Evolutionary conservation across 2,329 filamentous ascomycete species (phyloP).

Genomic region (Fonsecaea multimorphosa): DNA sequence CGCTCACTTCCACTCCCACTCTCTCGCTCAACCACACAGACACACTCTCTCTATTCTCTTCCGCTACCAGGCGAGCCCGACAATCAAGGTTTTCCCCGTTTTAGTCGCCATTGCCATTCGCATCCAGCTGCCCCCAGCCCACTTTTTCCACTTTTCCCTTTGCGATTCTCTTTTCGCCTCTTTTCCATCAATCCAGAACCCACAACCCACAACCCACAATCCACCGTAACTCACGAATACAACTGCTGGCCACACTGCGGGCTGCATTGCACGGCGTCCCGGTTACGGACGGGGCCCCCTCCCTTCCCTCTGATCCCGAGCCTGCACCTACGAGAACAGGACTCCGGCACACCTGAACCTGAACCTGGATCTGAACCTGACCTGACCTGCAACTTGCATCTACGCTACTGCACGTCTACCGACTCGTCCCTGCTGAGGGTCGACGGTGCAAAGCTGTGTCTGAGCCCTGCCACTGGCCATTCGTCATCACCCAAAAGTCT

Average conservation of each 20-base stretch:
- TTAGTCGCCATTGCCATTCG: constrained; percentile 1
- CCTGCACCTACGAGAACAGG: constrained; percentile 2
- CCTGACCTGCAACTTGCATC: constrained; percentile 19
- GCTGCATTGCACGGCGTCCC: constrained; percentile 6
- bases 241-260: not conserved
- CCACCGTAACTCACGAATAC: not conserved
- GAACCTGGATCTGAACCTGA: constrained; percentile 5
- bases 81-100: constrained; percentile 4
- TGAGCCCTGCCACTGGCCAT: constrained; percentile 22
- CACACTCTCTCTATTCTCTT: no score
- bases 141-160: constrained; percentile 11
- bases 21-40: no score
- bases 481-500: constrained; percentile 10
- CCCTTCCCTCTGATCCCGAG: not conserved
- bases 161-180: constrained; percentile 12
- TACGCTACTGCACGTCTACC: constrained; percentile 33
- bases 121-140: not conserved
- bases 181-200: not conserved
- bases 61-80: not conserved
- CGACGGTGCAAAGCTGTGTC: constrained; percentile 4
- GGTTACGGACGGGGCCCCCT: constrained; percentile 1
- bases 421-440: constrained; percentile 10
- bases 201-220: not conserved
- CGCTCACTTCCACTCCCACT: not conserved
- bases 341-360: not conserved